These are phyloP conservation scores for Giardia muris DNA, from an alignment of 208 protist species.

Conservation along the genomic window DNA sequence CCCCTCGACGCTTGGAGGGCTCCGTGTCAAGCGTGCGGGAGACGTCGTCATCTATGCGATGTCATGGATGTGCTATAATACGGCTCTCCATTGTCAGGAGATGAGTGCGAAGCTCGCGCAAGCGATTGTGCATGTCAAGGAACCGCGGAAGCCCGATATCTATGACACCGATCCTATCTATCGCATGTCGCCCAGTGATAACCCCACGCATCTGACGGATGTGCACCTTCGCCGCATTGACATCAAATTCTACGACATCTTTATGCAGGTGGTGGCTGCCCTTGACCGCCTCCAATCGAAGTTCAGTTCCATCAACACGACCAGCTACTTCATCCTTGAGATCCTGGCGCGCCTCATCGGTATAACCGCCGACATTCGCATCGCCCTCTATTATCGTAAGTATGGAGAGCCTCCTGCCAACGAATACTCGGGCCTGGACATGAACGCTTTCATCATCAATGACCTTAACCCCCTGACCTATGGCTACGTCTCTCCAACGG, in stretches of 20 bases:
- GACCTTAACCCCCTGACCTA: background rate
- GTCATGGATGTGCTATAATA: background rate
- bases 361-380: background rate
- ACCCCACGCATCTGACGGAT: background rate
- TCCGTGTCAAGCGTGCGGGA: background rate
- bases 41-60: background rate
- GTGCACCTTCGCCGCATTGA: background rate
- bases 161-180: constrained; percentile 1
- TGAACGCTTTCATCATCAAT: background rate
- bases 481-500: background rate
- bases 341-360: background rate
- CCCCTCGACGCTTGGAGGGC: background rate
- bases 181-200: background rate
- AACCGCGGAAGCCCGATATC: background rate
- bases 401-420: background rate
- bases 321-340: background rate
- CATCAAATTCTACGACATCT: background rate
- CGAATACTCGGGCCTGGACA: background rate
- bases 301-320: background rate
- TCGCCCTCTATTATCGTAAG: background rate
- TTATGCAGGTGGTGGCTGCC: background rate
- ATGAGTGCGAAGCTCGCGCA: background rate
- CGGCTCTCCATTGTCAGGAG: background rate
- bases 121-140: background rate
- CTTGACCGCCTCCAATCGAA: background rate